phyloP scores from a whole-genome alignment of 371 early-diverging fungal genomes.

The Syncephalis fuscata region DNA sequence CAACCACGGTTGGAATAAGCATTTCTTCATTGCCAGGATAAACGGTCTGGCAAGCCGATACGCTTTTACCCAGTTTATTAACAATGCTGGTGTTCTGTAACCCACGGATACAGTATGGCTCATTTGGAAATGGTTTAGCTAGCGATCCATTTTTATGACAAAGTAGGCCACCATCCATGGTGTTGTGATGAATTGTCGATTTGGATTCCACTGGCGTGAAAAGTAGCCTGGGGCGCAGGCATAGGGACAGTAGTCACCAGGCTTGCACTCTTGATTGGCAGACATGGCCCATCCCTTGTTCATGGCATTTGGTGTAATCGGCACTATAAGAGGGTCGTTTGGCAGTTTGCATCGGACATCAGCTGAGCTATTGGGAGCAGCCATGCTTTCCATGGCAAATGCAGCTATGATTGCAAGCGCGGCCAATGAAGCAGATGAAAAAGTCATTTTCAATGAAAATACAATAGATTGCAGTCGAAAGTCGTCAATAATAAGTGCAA shows the following conservation, averaged over 20 bases:
- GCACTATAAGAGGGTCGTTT: slow-evolving; percentile 8
- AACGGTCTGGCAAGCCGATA: slow-evolving; percentile 4
- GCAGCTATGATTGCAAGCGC: too few species aligned
- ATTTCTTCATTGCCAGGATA: slow-evolving; percentile 7
- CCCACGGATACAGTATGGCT: neutral
- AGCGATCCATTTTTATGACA: neutral
- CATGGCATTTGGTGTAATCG: slow-evolving; percentile 11
- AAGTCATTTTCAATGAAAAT: too few species aligned
- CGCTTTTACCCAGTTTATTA: neutral
- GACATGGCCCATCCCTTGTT: slow-evolving; percentile 26
- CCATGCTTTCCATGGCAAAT: too few species aligned
- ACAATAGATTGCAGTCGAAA: too few species aligned
- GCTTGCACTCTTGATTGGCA: slow-evolving; percentile 2
- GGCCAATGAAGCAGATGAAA: too few species aligned
- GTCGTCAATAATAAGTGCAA: too few species aligned
- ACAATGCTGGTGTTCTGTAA: neutral
- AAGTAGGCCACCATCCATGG: slow-evolving; percentile 4
- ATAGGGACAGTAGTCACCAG: slow-evolving; percentile 4
- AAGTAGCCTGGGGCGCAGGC: slow-evolving; percentile 4
- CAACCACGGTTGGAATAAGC: slow-evolving; percentile 4
- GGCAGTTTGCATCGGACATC: slow-evolving; percentile 1
- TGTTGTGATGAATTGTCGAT: neutral
- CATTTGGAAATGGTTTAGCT: slow-evolving; percentile 1
- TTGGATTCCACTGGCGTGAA: slow-evolving; percentile 1
- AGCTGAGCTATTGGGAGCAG: too few species aligned